Evolutionary conservation across 1,284 basidiomycete genomes (phyloP).

Genomic region (Coriolopsis trogii): DNA sequence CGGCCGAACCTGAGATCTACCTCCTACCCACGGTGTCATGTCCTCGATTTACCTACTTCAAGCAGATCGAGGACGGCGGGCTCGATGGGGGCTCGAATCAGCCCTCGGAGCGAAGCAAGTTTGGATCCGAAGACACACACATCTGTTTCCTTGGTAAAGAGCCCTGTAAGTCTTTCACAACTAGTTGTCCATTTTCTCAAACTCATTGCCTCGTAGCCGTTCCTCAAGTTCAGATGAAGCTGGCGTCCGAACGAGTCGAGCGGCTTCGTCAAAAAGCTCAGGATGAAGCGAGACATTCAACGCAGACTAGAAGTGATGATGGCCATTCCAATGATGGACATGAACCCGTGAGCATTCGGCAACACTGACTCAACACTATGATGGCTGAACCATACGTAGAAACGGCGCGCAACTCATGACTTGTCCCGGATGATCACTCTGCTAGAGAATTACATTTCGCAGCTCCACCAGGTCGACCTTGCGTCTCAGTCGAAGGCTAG

Average conservation of each 20-base stretch:
- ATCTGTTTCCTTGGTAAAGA: slow-evolving; percentile 82
- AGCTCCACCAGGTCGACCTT: slow-evolving; percentile 52
- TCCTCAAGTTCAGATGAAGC: slow-evolving; percentile 67
- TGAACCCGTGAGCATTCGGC: too few species aligned
- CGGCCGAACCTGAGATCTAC: slow-evolving; percentile 65
- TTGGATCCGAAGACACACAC: slow-evolving; percentile 88
- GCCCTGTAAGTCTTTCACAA: slow-evolving; percentile 65
- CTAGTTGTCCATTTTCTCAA: background rate
- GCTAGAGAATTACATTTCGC: slow-evolving; percentile 62
- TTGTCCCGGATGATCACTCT: slow-evolving; percentile 56
- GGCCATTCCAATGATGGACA: too few species aligned
- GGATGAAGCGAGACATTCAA: slow-evolving; percentile 4
- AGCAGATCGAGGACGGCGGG: slow-evolving; percentile 44
- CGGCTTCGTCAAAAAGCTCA: slow-evolving; percentile 42
- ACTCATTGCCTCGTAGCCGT: slow-evolving; percentile 47
- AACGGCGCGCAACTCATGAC: slow-evolving; percentile 18
- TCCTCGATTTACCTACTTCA: slow-evolving; percentile 86
- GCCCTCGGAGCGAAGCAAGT: slow-evolving; percentile 66
- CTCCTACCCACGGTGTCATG: slow-evolving; percentile 76
- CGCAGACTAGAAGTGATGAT: background rate
- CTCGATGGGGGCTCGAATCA: slow-evolving; percentile 40
- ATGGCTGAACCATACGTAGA: background rate
- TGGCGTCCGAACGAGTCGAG: slow-evolving; percentile 61
- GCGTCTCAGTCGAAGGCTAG: slow-evolving; percentile 37
- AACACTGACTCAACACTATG: too few species aligned